Base-by-base conservation (phyloP, 495 filamentous ascomycete species). In the Elasticomyces elasticus region DNA sequence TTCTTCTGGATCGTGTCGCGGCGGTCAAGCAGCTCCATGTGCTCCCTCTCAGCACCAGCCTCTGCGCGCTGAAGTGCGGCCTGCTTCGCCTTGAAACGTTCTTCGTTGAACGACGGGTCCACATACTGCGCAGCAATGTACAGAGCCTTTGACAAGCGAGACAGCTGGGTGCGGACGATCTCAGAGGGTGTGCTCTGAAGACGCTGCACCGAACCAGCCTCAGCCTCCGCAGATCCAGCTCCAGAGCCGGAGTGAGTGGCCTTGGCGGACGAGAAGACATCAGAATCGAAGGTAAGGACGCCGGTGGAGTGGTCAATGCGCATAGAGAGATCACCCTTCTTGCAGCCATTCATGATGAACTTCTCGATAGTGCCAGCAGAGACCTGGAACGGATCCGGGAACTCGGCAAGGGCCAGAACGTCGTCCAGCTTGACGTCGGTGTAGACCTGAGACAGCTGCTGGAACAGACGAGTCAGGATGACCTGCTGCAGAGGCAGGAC, bases 301-400 rank as follows among this genome's bases (percentile, higher is more conserved):
- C 94, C 89, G 24, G 89, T 86, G 55, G 87, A 87, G 69, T 98
- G 92, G 64, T 97, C 86, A 64, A 98, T 86, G 53, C 92, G 90
- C 65, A 98, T 95, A 40, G 92, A 84, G 45, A 98, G 79, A 62
- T 98, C 94, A 27, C 92, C 92, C 78, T 98, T 98, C 80, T 98
- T 98, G 79, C 92, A 96, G 55, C 92, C 92, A 71, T 98, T 98
- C 92, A 98, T 98, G 77, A 98, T 96, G 78, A 98, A 98, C 74
- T 98, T 98, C 74, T 98, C 92, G 54, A 98, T 95, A 57, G 86
- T 94, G 60, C 81, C 83, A 35, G 86, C 84, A 58, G 78, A 85
- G 60, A 97, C 89, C 73, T 95, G 85, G 81, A 94, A 97, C 23
- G 92, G 91, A 62, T 94, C 89, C 26, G 92, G 92, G 76, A 98